These are phyloP conservation scores for Golovinomyces cichoracearum DNA, from an alignment of 2,329 filamentous ascomycete species.

Conservation along the genomic window DNA sequence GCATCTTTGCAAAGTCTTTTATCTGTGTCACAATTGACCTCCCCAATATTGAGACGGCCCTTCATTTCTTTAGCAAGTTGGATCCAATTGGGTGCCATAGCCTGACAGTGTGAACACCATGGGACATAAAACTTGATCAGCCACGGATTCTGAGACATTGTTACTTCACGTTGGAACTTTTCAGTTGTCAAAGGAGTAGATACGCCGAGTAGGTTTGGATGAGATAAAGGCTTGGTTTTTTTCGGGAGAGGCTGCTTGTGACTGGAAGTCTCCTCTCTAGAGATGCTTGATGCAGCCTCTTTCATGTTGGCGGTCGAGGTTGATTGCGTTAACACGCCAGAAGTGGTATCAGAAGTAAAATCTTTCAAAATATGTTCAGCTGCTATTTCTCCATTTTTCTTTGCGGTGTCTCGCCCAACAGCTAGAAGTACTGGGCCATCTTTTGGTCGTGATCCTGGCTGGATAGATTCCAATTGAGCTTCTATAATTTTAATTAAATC, in stretches of 20 bases:
- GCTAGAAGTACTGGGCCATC: conserved; percentile 33
- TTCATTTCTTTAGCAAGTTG: conserved; percentile 81
- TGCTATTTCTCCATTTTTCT: conserved; percentile 11
- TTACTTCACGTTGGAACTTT: conserved; percentile 64
- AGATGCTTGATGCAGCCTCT: conserved; percentile 4
- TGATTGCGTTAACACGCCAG: conserved; percentile 1
- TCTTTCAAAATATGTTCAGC: conserved; percentile 5
- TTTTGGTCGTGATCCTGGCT: conserved; percentile 53
- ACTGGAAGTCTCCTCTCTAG: conserved; percentile 14
- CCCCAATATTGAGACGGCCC: conserved; percentile 68
- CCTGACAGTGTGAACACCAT: conserved; percentile 91
- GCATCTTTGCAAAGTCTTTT: conserved; percentile 79
- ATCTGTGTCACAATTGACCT: conserved; percentile 84
- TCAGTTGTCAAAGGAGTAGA: conserved; percentile 58
- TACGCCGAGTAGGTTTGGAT: conserved; percentile 48
- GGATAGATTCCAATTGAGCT: conserved; percentile 45
- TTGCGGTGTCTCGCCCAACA: conserved; percentile 29
- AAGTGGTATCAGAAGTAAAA: conserved; percentile 5
- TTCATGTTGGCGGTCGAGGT: conserved; percentile 9
- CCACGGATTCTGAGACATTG: conserved; percentile 73
- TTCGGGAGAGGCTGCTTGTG: conserved; percentile 21
- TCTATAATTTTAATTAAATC: conserved; percentile 48
- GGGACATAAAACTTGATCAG: conserved; percentile 98
- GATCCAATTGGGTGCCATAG: conserved; percentile 70
- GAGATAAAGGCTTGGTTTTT: conserved; percentile 26